phyloP scores from a whole-genome alignment of 352 stramenopile species.

The Globisporangium emineosum region DNA sequence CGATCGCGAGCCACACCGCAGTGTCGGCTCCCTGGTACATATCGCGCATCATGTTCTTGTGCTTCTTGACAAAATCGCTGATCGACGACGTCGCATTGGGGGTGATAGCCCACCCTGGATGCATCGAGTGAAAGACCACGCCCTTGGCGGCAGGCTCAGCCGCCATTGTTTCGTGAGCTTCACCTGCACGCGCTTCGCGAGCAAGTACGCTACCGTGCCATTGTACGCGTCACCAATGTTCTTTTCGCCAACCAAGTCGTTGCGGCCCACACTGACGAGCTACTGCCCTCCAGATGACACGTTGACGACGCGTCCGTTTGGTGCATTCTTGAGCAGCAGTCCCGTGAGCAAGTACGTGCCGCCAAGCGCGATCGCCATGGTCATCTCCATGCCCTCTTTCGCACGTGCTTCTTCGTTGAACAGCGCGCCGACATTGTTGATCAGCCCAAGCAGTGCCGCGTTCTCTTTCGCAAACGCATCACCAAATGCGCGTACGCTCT shows the following conservation, averaged over 20 bases:
- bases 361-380: constrained; percentile 38
- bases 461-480: constrained; percentile 24
- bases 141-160: constrained; percentile 25
- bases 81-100: constrained; percentile 36
- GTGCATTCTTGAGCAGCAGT: constrained; percentile 34
- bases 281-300: constrained; percentile 49
- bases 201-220: constrained; percentile 35
- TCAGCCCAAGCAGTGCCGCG: constrained; percentile 29
- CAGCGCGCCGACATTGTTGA: constrained; percentile 54
- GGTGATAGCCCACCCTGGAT: constrained; percentile 47
- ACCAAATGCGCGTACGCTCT: constrained; percentile 39
- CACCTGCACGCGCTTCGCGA: constrained; percentile 48
- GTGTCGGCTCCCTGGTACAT: constrained; percentile 41
- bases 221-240: constrained; percentile 26
- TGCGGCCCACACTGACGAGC: constrained; percentile 31
- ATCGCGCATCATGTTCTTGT: constrained; percentile 47
- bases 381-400: constrained; percentile 32
- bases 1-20: constrained; percentile 45
- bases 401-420: constrained; percentile 34
- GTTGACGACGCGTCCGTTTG: constrained; percentile 45
- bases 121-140: constrained; percentile 50
- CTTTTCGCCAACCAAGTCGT: constrained; percentile 26
- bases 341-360: constrained; percentile 47
- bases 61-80: constrained; percentile 33
- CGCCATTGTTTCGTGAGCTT: constrained; percentile 46